Evolutionary conservation across 805 yeast species (phyloP).

Genomic region (Nakazawaea ishiwadae): DNA sequence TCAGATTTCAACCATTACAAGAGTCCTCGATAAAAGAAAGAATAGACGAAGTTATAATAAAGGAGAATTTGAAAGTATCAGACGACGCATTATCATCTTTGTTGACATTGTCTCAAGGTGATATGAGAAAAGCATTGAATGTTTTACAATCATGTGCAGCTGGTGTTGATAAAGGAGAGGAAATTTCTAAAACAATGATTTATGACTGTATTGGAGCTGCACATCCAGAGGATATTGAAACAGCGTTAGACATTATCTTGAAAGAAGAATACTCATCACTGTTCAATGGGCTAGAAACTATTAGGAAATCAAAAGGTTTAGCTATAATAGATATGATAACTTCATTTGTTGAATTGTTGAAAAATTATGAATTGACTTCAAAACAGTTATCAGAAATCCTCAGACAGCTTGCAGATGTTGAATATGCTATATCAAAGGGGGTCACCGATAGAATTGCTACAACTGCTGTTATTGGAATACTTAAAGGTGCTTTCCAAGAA

Average conservation of each 20-base stretch:
- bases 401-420: constrained; percentile 77
- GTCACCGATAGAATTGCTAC: constrained; percentile 89
- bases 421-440: constrained; percentile 87
- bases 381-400: constrained; percentile 60
- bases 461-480: constrained; percentile 84
- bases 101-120: constrained; percentile 78
- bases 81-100: constrained; percentile 62
- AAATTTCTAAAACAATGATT: constrained; percentile 68
- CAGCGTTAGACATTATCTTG: constrained; percentile 70
- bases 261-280: constrained; percentile 88
- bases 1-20: constrained; percentile 82
- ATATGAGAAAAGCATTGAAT: constrained; percentile 92
- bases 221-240: constrained; percentile 77
- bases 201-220: constrained; percentile 97
- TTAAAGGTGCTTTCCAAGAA: constrained; percentile 52
- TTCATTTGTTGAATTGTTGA: constrained; percentile 70
- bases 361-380: constrained; percentile 59
- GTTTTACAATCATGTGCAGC: constrained; percentile 93
- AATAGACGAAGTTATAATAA: constrained; percentile 60
- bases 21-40: constrained; percentile 65
- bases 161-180: constrained; percentile 49
- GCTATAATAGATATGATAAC: constrained; percentile 83
- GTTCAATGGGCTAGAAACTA: constrained; percentile 55
- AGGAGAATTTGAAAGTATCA: constrained; percentile 58
- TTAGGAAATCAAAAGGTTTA: constrained; percentile 72